These are phyloP conservation scores for Fusarium decemcellulare DNA, from an alignment of 2,329 filamentous ascomycete species.

Conservation along the genomic window DNA sequence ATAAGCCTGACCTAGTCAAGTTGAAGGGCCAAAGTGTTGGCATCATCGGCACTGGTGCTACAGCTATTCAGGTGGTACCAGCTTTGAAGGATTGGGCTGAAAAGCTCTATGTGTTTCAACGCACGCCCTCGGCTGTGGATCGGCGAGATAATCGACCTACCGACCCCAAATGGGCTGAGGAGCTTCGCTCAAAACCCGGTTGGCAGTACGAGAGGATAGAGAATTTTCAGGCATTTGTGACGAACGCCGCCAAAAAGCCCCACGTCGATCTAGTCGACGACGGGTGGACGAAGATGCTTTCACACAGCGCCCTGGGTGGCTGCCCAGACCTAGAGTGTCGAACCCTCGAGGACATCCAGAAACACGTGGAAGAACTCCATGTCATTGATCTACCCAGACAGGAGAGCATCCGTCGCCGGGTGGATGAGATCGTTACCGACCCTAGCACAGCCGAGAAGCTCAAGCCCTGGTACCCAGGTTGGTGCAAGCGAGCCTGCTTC, in stretches of 20 bases:
- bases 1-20: not conserved
- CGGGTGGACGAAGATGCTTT: not conserved
- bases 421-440: conserved; percentile 53
- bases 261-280: not conserved
- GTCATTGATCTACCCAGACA: too few species aligned
- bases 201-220: not conserved
- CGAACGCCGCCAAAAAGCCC: not conserved
- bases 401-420: not conserved
- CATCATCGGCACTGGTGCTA: not conserved
- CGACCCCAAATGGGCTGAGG: not conserved
- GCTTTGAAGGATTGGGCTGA: not conserved
- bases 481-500: conserved; percentile 76
- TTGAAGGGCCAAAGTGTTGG: not conserved
- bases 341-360: too few species aligned
- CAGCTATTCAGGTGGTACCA: not conserved
- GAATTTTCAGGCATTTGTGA: not conserved
- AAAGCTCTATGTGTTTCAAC: not conserved
- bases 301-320: not conserved
- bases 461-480: conserved; percentile 72
- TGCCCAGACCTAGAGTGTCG: too few species aligned
- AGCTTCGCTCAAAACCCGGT: not conserved
- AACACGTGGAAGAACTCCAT: too few species aligned
- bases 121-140: not conserved
- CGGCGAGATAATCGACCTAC: not conserved
- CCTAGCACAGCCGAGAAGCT: conserved; percentile 64